These are phyloP conservation scores for Sclerotinia minor DNA, from an alignment of 2,329 filamentous ascomycete genomes.

Conservation along the genomic window DNA sequence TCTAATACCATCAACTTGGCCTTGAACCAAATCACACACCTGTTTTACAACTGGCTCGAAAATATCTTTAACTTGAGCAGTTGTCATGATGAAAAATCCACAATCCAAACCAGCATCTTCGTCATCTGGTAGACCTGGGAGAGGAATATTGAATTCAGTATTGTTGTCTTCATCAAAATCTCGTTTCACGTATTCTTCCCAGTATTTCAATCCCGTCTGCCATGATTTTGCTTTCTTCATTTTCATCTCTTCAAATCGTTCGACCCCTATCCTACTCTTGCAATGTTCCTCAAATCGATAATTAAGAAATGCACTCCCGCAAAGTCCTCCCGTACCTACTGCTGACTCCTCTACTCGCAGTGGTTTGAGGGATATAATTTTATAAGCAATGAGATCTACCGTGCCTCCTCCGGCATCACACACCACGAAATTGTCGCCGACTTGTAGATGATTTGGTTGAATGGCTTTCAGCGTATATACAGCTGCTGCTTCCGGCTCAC, in stretches of 20 bases:
- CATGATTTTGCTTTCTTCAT: slow-evolving; percentile 75
- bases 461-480: slow-evolving; percentile 80
- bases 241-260: slow-evolving; percentile 73
- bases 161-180: slow-evolving; percentile 81
- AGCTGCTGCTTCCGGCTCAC: slow-evolving; percentile 76
- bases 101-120: slow-evolving; percentile 73
- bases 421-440: slow-evolving; percentile 62
- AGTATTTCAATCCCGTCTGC: slow-evolving; percentile 77
- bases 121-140: slow-evolving; percentile 74
- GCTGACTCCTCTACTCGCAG: slow-evolving; percentile 75
- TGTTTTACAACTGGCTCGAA: slow-evolving; percentile 74
- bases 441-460: slow-evolving; percentile 69
- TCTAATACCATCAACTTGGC: slow-evolving; percentile 64
- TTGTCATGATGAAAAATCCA: slow-evolving; percentile 73
- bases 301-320: slow-evolving; percentile 77
- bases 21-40: slow-evolving; percentile 66
- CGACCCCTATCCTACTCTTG: slow-evolving; percentile 63
- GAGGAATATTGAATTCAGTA: slow-evolving; percentile 75
- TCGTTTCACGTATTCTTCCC: slow-evolving; percentile 81
- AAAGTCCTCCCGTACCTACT: slow-evolving; percentile 75
- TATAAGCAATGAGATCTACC: slow-evolving; percentile 79
- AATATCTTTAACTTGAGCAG: slow-evolving; percentile 68
- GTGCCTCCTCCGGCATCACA: slow-evolving; percentile 59
- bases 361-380: slow-evolving; percentile 71
- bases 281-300: slow-evolving; percentile 81